These are phyloP conservation scores for Podaxis rugospora DNA, from an alignment of 768 basidiomycete species.

Conservation along the genomic window DNA sequence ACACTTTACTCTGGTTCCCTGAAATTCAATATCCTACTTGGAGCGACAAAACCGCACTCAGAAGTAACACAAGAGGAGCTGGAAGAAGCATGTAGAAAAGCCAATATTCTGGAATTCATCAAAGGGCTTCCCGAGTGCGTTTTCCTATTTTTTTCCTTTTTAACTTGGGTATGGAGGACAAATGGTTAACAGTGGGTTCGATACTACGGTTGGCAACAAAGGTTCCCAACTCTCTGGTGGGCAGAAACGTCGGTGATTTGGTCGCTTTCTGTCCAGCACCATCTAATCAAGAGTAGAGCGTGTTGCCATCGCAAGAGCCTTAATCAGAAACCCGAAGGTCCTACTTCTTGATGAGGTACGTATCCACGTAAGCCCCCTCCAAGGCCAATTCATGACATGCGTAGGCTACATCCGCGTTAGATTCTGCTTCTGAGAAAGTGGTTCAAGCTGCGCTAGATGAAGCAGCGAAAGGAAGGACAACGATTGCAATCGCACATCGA, in stretches of 20 bases:
- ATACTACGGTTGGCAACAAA: slow-evolving; percentile 80
- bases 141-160: not conserved
- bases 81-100: slow-evolving; percentile 70
- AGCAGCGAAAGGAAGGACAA: slow-evolving; percentile 83
- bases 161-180: not conserved
- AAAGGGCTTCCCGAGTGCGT: slow-evolving; percentile 66
- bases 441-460: slow-evolving; percentile 86
- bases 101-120: slow-evolving; percentile 85
- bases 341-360: slow-evolving; percentile 63
- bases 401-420: slow-evolving; percentile 72
- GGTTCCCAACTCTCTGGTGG: slow-evolving; percentile 79
- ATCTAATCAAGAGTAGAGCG: slow-evolving; percentile 27
- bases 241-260: slow-evolving; percentile 53
- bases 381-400: not conserved
- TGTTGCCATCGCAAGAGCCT: slow-evolving; percentile 75
- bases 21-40: slow-evolving; percentile 79
- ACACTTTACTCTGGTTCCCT: slow-evolving; percentile 78
- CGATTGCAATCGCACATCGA: slow-evolving; percentile 86
- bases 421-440: slow-evolving; percentile 79
- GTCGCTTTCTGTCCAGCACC: not conserved
- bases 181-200: slow-evolving; percentile 54
- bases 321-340: slow-evolving; percentile 77
- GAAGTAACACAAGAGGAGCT: slow-evolving; percentile 79
- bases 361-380: not conserved
- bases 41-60: slow-evolving; percentile 60